Evolutionary conservation across 305 asterid genomes (phyloP), one percentile per base, ranked within the genome.

Genomic region (Petunia hybrid): DNA sequence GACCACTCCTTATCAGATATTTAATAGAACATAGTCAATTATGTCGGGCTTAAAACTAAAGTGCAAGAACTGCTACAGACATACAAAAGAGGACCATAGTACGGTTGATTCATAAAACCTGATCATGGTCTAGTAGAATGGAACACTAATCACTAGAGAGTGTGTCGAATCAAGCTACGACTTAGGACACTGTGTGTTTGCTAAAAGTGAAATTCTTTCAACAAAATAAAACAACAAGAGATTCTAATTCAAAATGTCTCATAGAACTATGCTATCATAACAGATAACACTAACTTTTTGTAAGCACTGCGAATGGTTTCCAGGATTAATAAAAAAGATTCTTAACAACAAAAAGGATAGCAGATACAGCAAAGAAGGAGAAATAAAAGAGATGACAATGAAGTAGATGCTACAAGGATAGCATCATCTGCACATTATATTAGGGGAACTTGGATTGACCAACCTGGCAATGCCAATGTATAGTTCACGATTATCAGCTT

Each of bases 381-480:
- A 56, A 42, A 16, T 41, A 16, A 36, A 7, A 43, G 8, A 7
- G 57, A 68, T 68, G 76, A 68, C 16, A 42, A 68, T 38, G 16
- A 13, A 42, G 16, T 22, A 69, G 16, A 69, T 16, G 5, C 16
- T n/a, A 22, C n/a, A 5, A 22, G 36, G 6, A 12, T 1, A 5
- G 4, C 53, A 51, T 55, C 62, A 48, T 13, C 65, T 42, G 68
- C 41, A 82, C 35, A 42, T 42, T 8, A 62, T 56, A 42, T 43
- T 67, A 61, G 80, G 69, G 43, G 70, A 71, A 83, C 51, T 41
- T 14, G 76, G 76, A 69, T 69, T 22, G 57, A 82, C 81, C 60
- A 85, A 95, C 99, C 88, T 90, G 84, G 89, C 91, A 82, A 95
- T 87, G 70, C 91, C 92, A 57, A 91, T 87, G 88, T 91, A 94